A percentile compares a stretch with the other conserved stretches of the same genome.
These are phyloP conservation scores for Pseudogymnoascus sp. DNA, from an alignment of 2,329 filamentous ascomycete species.

Conservation along the genomic window DNA sequence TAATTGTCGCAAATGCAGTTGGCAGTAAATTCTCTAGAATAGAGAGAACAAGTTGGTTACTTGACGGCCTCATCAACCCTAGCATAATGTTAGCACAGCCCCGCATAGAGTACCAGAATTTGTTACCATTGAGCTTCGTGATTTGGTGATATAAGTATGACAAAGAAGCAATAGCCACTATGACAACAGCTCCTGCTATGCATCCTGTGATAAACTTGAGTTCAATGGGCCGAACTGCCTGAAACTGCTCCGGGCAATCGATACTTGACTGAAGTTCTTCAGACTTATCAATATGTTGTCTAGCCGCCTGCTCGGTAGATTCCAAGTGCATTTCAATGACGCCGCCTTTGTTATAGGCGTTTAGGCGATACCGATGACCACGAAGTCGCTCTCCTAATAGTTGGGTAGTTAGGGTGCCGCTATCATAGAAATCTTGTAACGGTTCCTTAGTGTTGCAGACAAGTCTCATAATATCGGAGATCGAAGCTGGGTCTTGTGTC, in stretches of 20 bases:
- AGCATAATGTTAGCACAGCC: neutral
- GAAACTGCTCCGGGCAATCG: neutral
- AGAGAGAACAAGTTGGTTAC: slow-evolving; percentile 26
- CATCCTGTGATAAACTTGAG: slow-evolving; percentile 14
- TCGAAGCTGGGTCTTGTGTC: slow-evolving; percentile 23
- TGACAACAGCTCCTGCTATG: neutral
- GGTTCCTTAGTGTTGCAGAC: slow-evolving; percentile 13
- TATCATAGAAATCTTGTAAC: neutral
- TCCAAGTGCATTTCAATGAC: neutral
- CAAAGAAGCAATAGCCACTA: slow-evolving; percentile 12
- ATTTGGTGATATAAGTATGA: slow-evolving; percentile 13
- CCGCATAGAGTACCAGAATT: neutral
- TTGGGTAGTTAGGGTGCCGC: slow-evolving; percentile 1
- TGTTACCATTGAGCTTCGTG: slow-evolving; percentile 16
- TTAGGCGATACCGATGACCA: neutral
- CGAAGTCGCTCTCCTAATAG: neutral
- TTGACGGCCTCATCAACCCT: slow-evolving; percentile 19
- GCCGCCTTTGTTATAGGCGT: neutral
- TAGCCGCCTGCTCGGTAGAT: neutral
- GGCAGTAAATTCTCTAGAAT: slow-evolving; percentile 44
- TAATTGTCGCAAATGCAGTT: slow-evolving; percentile 44
- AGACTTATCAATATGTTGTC: neutral
- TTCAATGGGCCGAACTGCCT: slow-evolving; percentile 17
- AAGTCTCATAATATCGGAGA: slow-evolving; percentile 23
- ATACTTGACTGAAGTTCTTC: neutral